Evolutionary conservation across 768 basidiomycete species (phyloP), one percentile per base, ranked within the genome.

Genomic region (Coprinellus micaceus): DNA sequence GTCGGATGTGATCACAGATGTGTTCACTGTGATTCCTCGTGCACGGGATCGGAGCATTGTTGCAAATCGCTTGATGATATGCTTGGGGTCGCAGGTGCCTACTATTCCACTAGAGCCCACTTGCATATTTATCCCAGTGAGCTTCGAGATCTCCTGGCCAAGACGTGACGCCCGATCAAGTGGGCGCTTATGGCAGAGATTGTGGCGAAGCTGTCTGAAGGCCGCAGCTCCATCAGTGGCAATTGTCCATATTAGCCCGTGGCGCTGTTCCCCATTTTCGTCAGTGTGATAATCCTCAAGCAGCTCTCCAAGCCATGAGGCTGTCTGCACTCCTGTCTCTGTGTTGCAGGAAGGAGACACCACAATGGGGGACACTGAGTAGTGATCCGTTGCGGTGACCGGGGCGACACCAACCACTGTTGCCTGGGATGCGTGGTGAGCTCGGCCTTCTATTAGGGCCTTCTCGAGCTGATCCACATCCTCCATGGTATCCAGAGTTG

Each of bases 61-160:
- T 39, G 58, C 66, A 60, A 62, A 60, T 12, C 63, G 56, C 53
- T 68, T 68, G 36, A 58, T 41, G 10, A 68, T 55, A 52, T 68
- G 65, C 47, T 66, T 68, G 9, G 57, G 62, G 53, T 65, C 66
- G 53, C 59, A 63, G 21, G 61, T 63, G 17, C 55, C 56, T 4
- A 60, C 11, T 13, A 60, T 30, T 10, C 53, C 59, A 41, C 58
- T 5, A 50, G 40, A 9, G 1, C 57, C 56, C 2, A 62, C 64
- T 11, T 57, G 50, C 10, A 30, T 48, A 40, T 66, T 64, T 13
- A 67, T 28, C 11, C 62, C 63, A 24, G 40, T 24, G 37, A 57
- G 51, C 17, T 43, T 15, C 25, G 24, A 40, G n/a, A 60, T 26
- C 24, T 55, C 53, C 49, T 58, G 39, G 7, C 56, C 62, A 24